These are phyloP conservation scores for Avena eriantha DNA, from an alignment of 176 grass and related monocot species.

Conservation along the genomic window DNA sequence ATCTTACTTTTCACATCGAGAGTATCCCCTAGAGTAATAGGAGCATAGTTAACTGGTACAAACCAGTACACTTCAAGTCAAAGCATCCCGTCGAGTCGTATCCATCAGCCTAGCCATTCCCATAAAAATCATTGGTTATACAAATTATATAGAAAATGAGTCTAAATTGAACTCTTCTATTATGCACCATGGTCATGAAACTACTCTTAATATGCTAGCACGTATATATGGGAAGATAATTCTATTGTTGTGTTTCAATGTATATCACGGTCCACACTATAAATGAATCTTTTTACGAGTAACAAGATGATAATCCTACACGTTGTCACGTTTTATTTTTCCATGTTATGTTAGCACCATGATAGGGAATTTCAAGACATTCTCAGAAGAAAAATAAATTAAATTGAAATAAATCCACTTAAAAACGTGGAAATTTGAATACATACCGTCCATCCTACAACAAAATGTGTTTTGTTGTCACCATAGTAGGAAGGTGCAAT, in stretches of 20 bases:
- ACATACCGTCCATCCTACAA: neutral
- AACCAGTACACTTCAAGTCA: neutral
- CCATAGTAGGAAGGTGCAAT: neutral
- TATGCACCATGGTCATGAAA: neutral
- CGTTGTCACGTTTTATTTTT: neutral
- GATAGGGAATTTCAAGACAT: neutral
- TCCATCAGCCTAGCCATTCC: neutral
- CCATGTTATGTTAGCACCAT: neutral
- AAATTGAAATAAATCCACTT: neutral
- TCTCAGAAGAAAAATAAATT: neutral
- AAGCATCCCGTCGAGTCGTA: neutral
- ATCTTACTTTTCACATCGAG: neutral
- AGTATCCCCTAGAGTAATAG: constrained; percentile 8
- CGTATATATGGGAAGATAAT: neutral
- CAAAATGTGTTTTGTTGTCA: neutral
- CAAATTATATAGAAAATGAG: neutral
- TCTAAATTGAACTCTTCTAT: neutral
- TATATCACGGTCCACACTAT: neutral
- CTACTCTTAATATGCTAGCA: neutral
- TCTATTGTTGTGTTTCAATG: neutral
- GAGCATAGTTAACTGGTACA: neutral
- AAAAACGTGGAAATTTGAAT: neutral
- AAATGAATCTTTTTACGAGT: neutral
- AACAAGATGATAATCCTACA: neutral
- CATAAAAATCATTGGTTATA: neutral